Evolutionary conservation across 2,329 filamentous ascomycete genomes (phyloP).

Genomic region (Aspergillus niger): DNA sequence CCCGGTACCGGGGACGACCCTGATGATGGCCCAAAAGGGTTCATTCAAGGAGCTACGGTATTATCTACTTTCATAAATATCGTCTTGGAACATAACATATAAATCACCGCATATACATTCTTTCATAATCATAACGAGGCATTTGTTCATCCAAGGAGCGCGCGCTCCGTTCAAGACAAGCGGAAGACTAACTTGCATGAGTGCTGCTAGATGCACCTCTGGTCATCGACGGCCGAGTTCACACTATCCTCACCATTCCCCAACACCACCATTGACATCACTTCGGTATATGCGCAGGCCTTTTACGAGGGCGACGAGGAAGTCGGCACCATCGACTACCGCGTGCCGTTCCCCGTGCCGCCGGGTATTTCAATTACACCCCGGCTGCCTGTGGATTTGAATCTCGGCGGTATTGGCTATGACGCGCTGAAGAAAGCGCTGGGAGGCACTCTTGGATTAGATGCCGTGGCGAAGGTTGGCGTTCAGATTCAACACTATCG

Average conservation of each 20-base stretch:
- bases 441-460: constrained; percentile 76
- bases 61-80: constrained; percentile 28
- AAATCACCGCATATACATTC: background rate
- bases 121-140: constrained; percentile 1
- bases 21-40: constrained; percentile 58
- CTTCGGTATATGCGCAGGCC: constrained; percentile 79
- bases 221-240: constrained; percentile 85
- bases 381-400: constrained; percentile 79
- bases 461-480: constrained; percentile 74
- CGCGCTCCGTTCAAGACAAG: background rate
- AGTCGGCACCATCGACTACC: constrained; percentile 75
- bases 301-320: constrained; percentile 79
- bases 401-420: constrained; percentile 74
- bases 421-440: constrained; percentile 77
- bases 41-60: constrained; percentile 79
- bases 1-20: constrained; percentile 42
- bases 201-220: constrained; percentile 64
- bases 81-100: constrained; percentile 14
- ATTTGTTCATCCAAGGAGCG: constrained; percentile 28
- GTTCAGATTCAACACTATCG: constrained; percentile 74
- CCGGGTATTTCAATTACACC: constrained; percentile 75
- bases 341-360: constrained; percentile 72
- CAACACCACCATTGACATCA: constrained; percentile 73
- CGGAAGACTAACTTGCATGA: constrained; percentile 17
- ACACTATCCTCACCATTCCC: constrained; percentile 76